Conservation (phyloP, 2,329 filamentous ascomycete species). For the Apiospora kogelbergensis region DNA sequence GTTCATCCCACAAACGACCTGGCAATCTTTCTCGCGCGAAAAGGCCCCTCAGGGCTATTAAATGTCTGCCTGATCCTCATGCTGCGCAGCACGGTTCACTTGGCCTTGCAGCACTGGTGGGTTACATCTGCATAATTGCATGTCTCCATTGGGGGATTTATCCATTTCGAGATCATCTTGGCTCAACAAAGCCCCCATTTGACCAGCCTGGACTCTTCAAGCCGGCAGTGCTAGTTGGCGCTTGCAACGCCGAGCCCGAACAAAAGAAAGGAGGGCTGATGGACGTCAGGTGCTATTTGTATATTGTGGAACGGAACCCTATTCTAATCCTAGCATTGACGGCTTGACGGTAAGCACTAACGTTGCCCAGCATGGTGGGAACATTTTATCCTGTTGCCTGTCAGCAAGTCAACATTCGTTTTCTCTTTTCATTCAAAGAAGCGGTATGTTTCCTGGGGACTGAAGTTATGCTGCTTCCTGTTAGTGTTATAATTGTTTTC, state of each 20-base stretch:
- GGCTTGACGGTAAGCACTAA: background rate
- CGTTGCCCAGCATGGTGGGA: background rate
- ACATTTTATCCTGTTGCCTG: background rate
- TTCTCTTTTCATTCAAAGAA: background rate
- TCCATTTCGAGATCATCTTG: background rate
- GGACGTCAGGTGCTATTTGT: background rate
- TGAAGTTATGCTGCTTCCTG: background rate
- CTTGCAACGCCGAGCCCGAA: background rate
- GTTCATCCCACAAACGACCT: background rate
- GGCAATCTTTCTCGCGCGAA: background rate
- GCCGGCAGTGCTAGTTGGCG: background rate
- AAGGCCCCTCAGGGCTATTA: background rate
- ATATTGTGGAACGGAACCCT: background rate
- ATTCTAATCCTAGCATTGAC: background rate
- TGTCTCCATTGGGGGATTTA: background rate
- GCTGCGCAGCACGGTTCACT: background rate
- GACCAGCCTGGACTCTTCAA: background rate
- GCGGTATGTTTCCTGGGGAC: background rate
- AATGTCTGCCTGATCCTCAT: background rate
- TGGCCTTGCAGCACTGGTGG: background rate
- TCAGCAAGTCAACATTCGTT: background rate
- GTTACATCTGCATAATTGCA: background rate
- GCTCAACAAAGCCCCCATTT: background rate
- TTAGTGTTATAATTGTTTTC: background rate
- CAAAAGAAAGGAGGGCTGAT: background rate